Evolutionary conservation across 129 eudicot genomes (phyloP).

Genomic region (Flaveria robusta): DNA sequence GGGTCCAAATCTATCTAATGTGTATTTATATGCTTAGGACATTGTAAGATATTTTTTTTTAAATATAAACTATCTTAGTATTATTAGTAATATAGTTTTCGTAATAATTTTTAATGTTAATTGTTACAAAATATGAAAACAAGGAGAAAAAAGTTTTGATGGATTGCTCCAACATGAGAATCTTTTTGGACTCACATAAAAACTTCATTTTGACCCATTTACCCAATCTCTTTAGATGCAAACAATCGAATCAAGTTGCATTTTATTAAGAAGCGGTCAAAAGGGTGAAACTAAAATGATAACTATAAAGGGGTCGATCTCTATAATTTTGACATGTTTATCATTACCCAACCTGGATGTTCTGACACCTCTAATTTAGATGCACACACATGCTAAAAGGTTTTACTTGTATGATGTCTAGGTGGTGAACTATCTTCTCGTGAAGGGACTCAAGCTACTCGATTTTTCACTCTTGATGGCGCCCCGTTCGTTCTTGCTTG

Average conservation of each 20-base stretch:
- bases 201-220: background rate
- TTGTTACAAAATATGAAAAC: background rate
- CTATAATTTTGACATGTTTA: background rate
- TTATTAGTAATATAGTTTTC: background rate
- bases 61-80: background rate
- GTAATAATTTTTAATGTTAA: background rate
- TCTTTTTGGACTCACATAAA: background rate
- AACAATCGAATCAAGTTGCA: background rate
- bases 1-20: background rate
- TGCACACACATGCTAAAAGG: background rate
- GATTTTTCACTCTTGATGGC: background rate
- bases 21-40: background rate
- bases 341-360: background rate
- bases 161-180: background rate
- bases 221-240: background rate
- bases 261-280: background rate
- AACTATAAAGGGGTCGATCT: background rate
- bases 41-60: background rate
- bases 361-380: constrained; percentile 5
- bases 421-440: constrained; percentile 4
- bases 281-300: background rate
- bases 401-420: constrained; percentile 14
- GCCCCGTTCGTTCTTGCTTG: constrained; percentile 1
- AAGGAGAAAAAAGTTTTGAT: background rate
- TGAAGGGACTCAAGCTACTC: background rate